Base-by-base conservation (phyloP, 176 grass and related monocot species). In the Chloris gayana region DNA sequence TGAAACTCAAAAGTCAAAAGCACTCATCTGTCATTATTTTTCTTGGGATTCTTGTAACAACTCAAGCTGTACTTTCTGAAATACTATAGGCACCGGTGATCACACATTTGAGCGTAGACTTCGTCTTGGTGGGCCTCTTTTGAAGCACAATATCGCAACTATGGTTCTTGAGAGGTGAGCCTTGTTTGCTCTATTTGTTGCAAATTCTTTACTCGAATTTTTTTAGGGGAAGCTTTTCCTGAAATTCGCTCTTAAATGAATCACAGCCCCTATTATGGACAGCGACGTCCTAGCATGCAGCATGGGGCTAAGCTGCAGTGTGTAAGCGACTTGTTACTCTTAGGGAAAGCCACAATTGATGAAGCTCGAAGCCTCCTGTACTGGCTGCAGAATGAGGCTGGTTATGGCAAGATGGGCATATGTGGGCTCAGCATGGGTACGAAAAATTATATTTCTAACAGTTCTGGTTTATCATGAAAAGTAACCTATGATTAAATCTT, bases 131-230 rank as follows among this genome's bases (percentile, higher is more conserved):
- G 92, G 84, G 2, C 92, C 92, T 65, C 90, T 98, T 89, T 76
- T 95, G 72, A 95, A 95, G 69, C 77, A 95, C 74, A 98, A 98
- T 76, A 95, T 98, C 42, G 96, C 96, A 81, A 98, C 96, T 67
- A 98, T 98, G 92, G 96, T 98, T 67, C 96, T 98, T 79, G 96
- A 98, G 88, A 98, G 96, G 96, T 98, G 77, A 93, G 80, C 27
- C 53, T 85, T 89, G 13, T 70, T 70, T 75, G 21, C 19, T 30
- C 50, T 51, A 14, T 73, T 72, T 59, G 31, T 9, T 81, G 71
- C 33, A 45, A 72, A 31, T 59, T 46, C 9, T 85, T 85, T 46
- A 12, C 9, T 9, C 4, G n/a, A 42, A 3, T 24, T 24, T 24
- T 24, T 24, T n/a, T 57, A 57, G 22, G 22, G 54, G 21, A 24